phyloP scores from a whole-genome alignment of 169 alveolate genomes.

The Eimeria praecox region DNA sequence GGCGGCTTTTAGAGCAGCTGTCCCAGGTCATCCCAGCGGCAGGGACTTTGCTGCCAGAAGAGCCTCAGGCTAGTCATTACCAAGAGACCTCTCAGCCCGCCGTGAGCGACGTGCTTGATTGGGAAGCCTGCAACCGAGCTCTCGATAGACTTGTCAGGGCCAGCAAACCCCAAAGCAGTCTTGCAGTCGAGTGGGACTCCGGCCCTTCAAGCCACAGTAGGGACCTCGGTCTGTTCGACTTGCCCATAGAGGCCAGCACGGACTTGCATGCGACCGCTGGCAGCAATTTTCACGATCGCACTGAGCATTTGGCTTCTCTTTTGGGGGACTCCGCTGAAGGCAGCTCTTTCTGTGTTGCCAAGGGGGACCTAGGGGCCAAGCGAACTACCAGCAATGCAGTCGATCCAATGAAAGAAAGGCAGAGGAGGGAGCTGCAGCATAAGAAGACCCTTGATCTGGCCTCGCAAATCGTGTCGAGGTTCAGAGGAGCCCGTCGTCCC shows the following conservation, averaged over 20 bases:
- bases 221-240: conserved; percentile 27
- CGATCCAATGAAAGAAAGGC: conserved; percentile 71
- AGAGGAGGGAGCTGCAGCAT: conserved; percentile 43
- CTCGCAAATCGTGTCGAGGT: conserved; percentile 57
- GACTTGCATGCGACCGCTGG: background rate
- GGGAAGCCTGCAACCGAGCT: conserved; percentile 69
- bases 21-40: conserved; percentile 58
- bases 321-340: background rate
- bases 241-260: background rate
- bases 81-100: background rate
- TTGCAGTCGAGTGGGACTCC: conserved; percentile 28
- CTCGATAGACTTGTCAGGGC: conserved; percentile 33
- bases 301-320: background rate
- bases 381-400: conserved; percentile 39
- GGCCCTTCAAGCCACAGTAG: conserved; percentile 24
- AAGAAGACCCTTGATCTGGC: conserved; percentile 56
- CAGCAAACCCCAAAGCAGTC: conserved; percentile 28
- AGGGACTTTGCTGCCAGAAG: conserved; percentile 42
- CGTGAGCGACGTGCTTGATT: conserved; percentile 15
- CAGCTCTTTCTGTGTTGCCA: background rate
- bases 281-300: background rate
- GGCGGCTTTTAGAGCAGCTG: conserved; percentile 55
- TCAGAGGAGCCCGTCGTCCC: conserved; percentile 68
- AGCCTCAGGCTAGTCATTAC: background rate
- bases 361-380: conserved; percentile 15